phyloP scores from a whole-genome alignment of 495 filamentous ascomycete genomes.

The Aspergillus taichungensis region DNA sequence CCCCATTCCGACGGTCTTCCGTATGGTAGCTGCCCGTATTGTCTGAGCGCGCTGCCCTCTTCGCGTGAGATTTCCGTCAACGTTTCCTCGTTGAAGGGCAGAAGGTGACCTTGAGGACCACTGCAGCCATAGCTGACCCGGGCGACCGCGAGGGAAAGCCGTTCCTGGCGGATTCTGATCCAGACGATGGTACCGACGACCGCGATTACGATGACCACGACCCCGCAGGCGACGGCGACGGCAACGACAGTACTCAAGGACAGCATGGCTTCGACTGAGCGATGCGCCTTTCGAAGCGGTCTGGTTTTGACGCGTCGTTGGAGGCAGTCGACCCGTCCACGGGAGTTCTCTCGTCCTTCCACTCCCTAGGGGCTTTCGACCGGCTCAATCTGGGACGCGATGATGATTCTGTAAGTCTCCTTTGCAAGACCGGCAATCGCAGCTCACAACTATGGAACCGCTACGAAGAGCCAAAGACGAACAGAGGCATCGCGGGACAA shows the following conservation, averaged over 20 bases:
- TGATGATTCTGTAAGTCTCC: neutral
- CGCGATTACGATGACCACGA: slow-evolving; percentile 27
- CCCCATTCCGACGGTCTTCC: slow-evolving; percentile 35
- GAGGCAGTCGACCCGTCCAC: slow-evolving; percentile 1
- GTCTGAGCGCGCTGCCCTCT: slow-evolving; percentile 24
- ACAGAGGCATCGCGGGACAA: slow-evolving; percentile 7
- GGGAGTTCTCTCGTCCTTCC: neutral
- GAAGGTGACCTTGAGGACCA: slow-evolving; percentile 8
- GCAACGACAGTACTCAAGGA: slow-evolving; percentile 30
- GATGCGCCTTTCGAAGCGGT: neutral
- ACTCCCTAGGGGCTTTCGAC: too few species aligned
- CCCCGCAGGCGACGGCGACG: slow-evolving; percentile 33
- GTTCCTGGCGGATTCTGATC: slow-evolving; percentile 34
- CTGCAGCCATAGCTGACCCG: slow-evolving; percentile 14
- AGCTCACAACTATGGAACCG: neutral
- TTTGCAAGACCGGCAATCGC: too few species aligned
- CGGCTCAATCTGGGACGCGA: neutral
- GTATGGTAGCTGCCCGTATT: slow-evolving; percentile 33
- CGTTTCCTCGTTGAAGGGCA: slow-evolving; percentile 24
- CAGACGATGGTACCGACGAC: slow-evolving; percentile 29
- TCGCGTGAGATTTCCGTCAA: slow-evolving; percentile 29
- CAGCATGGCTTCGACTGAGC: slow-evolving; percentile 21
- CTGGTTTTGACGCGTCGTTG: too few species aligned
- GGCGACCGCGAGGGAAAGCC: slow-evolving; percentile 22
- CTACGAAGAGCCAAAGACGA: slow-evolving; percentile 9